These are phyloP conservation scores for Clonostachys rosea DNA, from an alignment of 2,329 filamentous ascomycete species.

Conservation along the genomic window DNA sequence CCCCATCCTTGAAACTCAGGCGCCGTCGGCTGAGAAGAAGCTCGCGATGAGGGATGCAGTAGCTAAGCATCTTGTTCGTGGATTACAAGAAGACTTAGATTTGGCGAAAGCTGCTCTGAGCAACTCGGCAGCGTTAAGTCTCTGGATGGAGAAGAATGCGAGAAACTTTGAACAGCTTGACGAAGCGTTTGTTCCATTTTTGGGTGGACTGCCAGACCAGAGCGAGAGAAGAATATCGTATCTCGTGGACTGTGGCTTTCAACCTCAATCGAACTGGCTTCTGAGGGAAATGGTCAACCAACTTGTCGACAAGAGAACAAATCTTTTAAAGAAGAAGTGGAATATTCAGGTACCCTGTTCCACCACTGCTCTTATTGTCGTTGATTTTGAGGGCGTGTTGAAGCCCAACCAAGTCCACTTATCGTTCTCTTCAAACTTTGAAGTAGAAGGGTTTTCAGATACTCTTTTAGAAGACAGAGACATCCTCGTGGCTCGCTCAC, in stretches of 20 bases:
- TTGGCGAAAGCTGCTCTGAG: slow-evolving; percentile 45
- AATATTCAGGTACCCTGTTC: slow-evolving; percentile 59
- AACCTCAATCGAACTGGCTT: slow-evolving; percentile 38
- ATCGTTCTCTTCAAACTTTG: slow-evolving; percentile 63
- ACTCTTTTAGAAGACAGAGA: slow-evolving; percentile 51
- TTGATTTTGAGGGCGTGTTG: slow-evolving; percentile 59
- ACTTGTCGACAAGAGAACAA: slow-evolving; percentile 46
- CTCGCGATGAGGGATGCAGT: slow-evolving; percentile 41
- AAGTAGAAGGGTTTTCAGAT: slow-evolving; percentile 45
- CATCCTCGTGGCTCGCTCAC: slow-evolving; percentile 64
- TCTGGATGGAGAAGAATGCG: slow-evolving; percentile 45
- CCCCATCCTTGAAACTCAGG: slow-evolving; percentile 59
- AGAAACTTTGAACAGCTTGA: slow-evolving; percentile 25
- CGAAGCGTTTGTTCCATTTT: slow-evolving; percentile 30
- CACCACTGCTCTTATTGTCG: slow-evolving; percentile 60
- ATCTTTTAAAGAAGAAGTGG: slow-evolving; percentile 47
- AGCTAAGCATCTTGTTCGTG: slow-evolving; percentile 38
- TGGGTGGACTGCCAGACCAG: slow-evolving; percentile 43
- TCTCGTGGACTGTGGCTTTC: slow-evolving; percentile 58
- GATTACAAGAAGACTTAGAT: slow-evolving; percentile 46
- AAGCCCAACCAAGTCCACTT: slow-evolving; percentile 52
- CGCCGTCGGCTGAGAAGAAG: slow-evolving; percentile 26
- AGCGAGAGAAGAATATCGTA: slow-evolving; percentile 47
- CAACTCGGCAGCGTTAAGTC: slow-evolving; percentile 41
- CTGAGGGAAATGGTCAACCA: slow-evolving; percentile 41